These are phyloP conservation scores for Lactarius sp. DNA, from an alignment of 768 basidiomycete species.

Conservation along the genomic window DNA sequence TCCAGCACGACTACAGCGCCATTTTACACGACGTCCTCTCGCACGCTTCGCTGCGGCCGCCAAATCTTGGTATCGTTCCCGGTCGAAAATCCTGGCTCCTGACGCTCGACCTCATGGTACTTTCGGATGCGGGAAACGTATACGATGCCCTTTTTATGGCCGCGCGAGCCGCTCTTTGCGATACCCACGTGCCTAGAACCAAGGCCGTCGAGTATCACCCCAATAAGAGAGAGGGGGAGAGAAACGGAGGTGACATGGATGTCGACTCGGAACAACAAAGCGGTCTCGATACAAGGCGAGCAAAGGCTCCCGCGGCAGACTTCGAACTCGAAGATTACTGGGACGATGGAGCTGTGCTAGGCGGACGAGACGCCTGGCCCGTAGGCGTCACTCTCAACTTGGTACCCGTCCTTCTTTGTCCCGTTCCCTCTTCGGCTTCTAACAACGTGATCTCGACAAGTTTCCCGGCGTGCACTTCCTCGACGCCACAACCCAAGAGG, in stretches of 20 bases:
- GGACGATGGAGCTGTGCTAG: conserved; percentile 73
- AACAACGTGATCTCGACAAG: conserved; percentile 34
- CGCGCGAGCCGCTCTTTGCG: conserved; percentile 73
- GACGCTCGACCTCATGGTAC: conserved; percentile 67
- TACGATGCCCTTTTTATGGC: conserved; percentile 78
- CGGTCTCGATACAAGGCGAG: conserved; percentile 52
- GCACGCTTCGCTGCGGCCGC: conserved; percentile 60
- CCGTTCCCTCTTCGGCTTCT: background rate
- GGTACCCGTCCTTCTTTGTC: conserved; percentile 39
- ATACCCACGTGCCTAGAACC: conserved; percentile 74
- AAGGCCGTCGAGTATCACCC: conserved; percentile 64
- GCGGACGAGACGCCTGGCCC: conserved; percentile 64
- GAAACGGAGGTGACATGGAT: conserved; percentile 48
- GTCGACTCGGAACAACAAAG: conserved; percentile 45
- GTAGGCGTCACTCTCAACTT: conserved; percentile 74
- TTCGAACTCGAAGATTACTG: conserved; percentile 86
- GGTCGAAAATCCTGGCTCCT: conserved; percentile 70
- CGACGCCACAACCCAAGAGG: conserved; percentile 70
- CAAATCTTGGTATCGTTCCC: conserved; percentile 48
- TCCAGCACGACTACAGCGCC: conserved; percentile 66
- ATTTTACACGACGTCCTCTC: conserved; percentile 60
- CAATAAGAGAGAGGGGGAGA: conserved; percentile 28
- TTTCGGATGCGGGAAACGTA: conserved; percentile 70
- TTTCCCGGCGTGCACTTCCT: conserved; percentile 58
- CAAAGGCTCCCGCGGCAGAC: conserved; percentile 53